A percentile compares a stretch with the other conserved stretches of the same genome.
Evolutionary conservation across 257 asterid species (phyloP).

Genomic region (Haberlea rhodopensis): DNA sequence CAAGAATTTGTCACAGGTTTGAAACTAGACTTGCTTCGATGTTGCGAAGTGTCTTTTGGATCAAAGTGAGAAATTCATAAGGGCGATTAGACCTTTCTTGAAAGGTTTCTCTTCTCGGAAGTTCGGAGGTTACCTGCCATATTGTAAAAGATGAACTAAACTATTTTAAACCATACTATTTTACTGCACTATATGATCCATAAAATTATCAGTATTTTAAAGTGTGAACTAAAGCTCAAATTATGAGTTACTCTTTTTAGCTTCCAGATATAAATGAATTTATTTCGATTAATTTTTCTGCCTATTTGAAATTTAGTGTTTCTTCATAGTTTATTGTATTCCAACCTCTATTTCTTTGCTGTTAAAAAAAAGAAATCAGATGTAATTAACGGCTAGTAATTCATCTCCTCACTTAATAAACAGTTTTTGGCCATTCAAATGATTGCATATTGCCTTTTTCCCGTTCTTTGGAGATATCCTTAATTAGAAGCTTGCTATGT

Average conservation of each 20-base stretch:
- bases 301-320: background rate
- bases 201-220: too few relatives aligned
- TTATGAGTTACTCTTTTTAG: background rate
- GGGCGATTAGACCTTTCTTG: constrained; percentile 12
- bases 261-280: background rate
- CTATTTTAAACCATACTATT: too few relatives aligned
- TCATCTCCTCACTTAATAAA: background rate
- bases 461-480: background rate
- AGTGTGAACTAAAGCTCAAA: background rate
- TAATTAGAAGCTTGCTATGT: background rate
- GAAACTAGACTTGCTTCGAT: constrained; percentile 26
- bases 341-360: background rate
- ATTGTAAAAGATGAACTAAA: background rate
- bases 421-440: background rate
- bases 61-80: constrained; percentile 14
- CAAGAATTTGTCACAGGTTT: constrained; percentile 94
- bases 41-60: constrained; percentile 9
- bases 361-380: too few relatives aligned
- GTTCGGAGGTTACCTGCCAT: constrained; percentile 7
- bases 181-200: background rate
- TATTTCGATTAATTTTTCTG: background rate
- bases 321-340: too few relatives aligned
- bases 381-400: too few relatives aligned
- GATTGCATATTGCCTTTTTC: background rate
- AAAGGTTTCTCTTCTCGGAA: constrained; percentile 9